Evolutionary conservation across 495 filamentous ascomycete genomes (phyloP), one percentile per base, ranked within the genome.

Genomic region (Xylaria curta): DNA sequence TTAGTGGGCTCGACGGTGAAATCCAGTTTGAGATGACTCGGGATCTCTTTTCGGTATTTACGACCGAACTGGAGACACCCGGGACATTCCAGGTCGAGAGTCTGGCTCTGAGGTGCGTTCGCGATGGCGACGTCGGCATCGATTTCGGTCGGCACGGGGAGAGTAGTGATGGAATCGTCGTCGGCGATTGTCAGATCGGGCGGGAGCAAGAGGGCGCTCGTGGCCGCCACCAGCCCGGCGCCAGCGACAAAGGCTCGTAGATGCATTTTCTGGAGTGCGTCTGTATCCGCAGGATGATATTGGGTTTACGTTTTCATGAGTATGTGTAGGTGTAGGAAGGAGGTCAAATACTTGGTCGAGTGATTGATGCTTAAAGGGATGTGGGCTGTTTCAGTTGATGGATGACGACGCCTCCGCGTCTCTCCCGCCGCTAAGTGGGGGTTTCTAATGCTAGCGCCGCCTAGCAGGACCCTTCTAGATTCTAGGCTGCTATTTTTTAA

Each of bases 21-120:
- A 47, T 76, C 66, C 31, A 86, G 75, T 54, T 82, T 80, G 53
- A 86, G 77, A 63, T 82, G 81, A 70, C 76, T 84, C 12, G 78
- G 74, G 47, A 79, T 73, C 51, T 81, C 70, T 58, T 76, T 76
- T 10, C 76, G 21, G 56, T 54, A 44, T 21, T 78, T 67, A 58
- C 72, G 73, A 51, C 74, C 71, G 26, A 81, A 54, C 58, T 72
- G 72, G 24, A 84, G 51, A 54, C 84, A 86, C 44, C 81, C 81
- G 17, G 82, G 84, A 51, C 84, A 86, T 44, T 81, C 79, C 60
- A 86, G 66, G 31, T 82, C 73, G 67, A 86, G 56, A 42, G 40
- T 69, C 28, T 80, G 72, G 33, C 71, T 65, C 28, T 70, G 68
- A 28, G 65, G 47, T 36, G 64, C 46, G 26, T 75, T 58, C 58